phyloP scores from a whole-genome alignment of 164 flowering plant genomes.

The Cinnamomum chago region DNA sequence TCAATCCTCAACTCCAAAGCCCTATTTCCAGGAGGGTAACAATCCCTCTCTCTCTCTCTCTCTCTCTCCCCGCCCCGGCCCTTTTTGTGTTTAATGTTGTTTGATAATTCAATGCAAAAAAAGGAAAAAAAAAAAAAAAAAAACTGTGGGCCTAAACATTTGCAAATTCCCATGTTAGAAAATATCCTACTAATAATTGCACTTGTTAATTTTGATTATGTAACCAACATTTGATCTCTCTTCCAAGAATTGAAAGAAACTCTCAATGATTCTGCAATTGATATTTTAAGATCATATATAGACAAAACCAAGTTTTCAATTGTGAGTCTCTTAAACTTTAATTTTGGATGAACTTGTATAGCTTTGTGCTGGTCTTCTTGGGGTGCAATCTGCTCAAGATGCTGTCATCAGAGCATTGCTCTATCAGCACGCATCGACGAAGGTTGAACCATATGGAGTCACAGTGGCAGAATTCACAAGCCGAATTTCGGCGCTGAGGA shows the following conservation, averaged over 20 bases:
- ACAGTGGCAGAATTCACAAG: slow-evolving; percentile 68
- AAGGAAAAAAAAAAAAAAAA: too few relatives aligned
- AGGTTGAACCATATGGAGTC: slow-evolving; percentile 49
- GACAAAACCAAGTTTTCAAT: background rate
- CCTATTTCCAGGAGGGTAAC: background rate
- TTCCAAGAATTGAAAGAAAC: too few relatives aligned
- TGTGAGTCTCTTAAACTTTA: background rate
- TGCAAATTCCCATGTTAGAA: too few relatives aligned
- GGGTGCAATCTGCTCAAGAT: slow-evolving; percentile 84
- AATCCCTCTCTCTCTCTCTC: background rate
- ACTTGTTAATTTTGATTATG: too few relatives aligned
- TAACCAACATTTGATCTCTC: too few relatives aligned
- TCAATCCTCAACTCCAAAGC: background rate
- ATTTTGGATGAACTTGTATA: slow-evolving; percentile 7
- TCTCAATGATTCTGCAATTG: too few relatives aligned
- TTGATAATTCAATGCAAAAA: too few relatives aligned
- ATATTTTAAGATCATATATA: too few relatives aligned
- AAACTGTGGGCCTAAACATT: too few relatives aligned
- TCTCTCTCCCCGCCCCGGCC: too few relatives aligned
- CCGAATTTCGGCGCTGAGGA: slow-evolving; percentile 53
- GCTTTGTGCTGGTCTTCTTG: slow-evolving; percentile 69
- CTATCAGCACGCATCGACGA: slow-evolving; percentile 26
- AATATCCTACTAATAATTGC: too few relatives aligned
- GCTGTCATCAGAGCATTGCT: slow-evolving; percentile 63
- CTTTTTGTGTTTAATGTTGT: too few relatives aligned